phyloP scores from a whole-genome alignment of 768 basidiomycete species.

The Rhodotorula paludigena region DNA sequence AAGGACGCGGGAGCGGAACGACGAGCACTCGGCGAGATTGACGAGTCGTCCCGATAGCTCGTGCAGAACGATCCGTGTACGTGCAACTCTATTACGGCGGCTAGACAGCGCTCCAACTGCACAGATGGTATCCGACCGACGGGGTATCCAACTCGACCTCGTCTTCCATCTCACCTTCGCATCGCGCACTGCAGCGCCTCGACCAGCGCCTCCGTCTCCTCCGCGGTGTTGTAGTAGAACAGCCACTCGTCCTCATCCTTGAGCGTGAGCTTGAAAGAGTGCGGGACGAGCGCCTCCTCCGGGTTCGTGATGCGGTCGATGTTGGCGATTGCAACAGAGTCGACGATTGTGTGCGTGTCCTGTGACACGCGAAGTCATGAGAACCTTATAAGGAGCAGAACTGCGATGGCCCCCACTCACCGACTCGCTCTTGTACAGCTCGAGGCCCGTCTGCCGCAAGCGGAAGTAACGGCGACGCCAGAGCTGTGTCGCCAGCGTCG shows the following conservation, averaged over 20 bases:
- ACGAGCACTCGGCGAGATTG: neutral
- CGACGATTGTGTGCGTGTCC: constrained; percentile 14
- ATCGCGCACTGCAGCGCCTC: constrained; percentile 11
- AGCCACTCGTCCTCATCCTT: constrained; percentile 13
- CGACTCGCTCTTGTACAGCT: constrained; percentile 22
- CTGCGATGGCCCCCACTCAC: neutral
- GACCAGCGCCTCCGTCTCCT: constrained; percentile 24
- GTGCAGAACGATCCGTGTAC: no score
- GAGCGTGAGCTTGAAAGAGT: constrained; percentile 26
- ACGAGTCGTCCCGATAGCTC: no score
- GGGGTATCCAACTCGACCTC: neutral
- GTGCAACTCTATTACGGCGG: no score
- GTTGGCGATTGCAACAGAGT: neutral
- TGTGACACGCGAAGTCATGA: neutral
- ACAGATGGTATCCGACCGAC: neutral
- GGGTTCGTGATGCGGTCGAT: constrained; percentile 1
- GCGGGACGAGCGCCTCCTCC: constrained; percentile 25
- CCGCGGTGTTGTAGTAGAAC: constrained; percentile 21
- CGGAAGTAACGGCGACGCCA: constrained; percentile 30
- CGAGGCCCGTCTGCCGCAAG: neutral
- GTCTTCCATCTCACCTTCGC: neutral
- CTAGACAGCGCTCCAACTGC: no score
- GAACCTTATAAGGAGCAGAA: neutral
- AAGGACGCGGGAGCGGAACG: no score
- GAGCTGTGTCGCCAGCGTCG: neutral